These are phyloP conservation scores for Rhizophagus clarus DNA, from an alignment of 192 early-diverging fungal genomes.

Conservation along the genomic window DNA sequence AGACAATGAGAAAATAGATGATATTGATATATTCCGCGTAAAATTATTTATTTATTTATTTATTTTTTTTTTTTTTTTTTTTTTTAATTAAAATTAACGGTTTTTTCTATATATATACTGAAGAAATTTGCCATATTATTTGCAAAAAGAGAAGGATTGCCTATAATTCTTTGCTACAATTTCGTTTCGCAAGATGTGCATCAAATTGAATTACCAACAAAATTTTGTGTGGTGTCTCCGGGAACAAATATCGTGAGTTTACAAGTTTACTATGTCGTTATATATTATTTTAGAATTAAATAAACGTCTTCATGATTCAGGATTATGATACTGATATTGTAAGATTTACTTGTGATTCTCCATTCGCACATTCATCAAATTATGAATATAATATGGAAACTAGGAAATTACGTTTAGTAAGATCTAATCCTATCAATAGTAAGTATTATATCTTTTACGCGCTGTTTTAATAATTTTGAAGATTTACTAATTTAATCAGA, in stretches of 20 bases:
- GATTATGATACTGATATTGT: slow-evolving; percentile 58
- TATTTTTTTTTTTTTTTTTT: not conserved
- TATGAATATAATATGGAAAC: slow-evolving; percentile 68
- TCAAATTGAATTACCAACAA: slow-evolving; percentile 49
- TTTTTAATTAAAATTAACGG: not conserved
- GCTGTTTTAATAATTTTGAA: not conserved
- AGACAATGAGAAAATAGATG: slow-evolving; percentile 68
- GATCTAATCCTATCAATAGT: slow-evolving; percentile 52
- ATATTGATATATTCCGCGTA: slow-evolving; percentile 74
- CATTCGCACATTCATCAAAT: slow-evolving; percentile 65
- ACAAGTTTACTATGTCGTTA: not conserved
- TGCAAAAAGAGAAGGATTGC: slow-evolving; percentile 53
- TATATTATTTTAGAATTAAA: not conserved
- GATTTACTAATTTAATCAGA: slow-evolving; percentile 31
- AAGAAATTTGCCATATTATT: slow-evolving; percentile 54
- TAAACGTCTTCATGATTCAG: slow-evolving; percentile 24
- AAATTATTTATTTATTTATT: not conserved
- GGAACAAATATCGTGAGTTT: slow-evolving; percentile 56
- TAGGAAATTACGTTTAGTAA: slow-evolving; percentile 44
- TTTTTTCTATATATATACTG: not conserved
- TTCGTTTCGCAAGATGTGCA: slow-evolving; percentile 41
- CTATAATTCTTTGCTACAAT: slow-evolving; percentile 56
- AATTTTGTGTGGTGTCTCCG: slow-evolving; percentile 61
- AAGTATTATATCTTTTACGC: slow-evolving; percentile 20
- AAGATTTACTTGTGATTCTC: slow-evolving; percentile 64